Base-by-base conservation (phyloP, 139 green algal genomes). In the Trebouxia sp. region DNA sequence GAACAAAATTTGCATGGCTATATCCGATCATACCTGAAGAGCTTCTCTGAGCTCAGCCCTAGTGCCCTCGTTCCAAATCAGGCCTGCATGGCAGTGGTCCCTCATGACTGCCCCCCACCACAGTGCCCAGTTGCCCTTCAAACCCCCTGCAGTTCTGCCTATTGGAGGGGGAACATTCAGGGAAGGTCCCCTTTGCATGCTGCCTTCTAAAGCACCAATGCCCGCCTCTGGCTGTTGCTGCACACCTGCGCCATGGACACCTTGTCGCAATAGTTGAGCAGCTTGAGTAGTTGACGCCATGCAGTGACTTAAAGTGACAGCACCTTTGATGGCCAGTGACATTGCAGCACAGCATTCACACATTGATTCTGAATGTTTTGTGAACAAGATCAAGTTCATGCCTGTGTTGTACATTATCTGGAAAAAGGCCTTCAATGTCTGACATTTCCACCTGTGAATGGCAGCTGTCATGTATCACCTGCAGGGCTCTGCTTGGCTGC, bases 41-140 rank as follows among this genome's bases (percentile, higher is more conserved):
- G 94, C 94, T 66, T 97, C 91, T 7, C 91, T 78, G 72, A 99
- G 88, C 87, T 99, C 94, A 30, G 80, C 69, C 0, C 95, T 84
- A 1, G 88, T 95, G 38, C 58, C 41, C 82, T 97, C 91, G 48
- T 98, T 97, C 95, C 95, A 98, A 32, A 98, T 90, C n/a, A 98
- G 87, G 20, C 83, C 90, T 12, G 92, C 91, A 53, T 96, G 91
- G 80, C 83, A 87, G 83, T 98, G 93, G 84, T 98, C 92, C 11
- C 80, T 45, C 22, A 42, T 55, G 8, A 88, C 82, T 0, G 89
- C 89, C 22, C 37, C 65, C 94, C 94, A 98, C 45, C 98, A 92
- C 0, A 88, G 92, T 5, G 81, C 82, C 94, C 94, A 98, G 86
- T 98, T 96, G 70, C 89, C 86, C 15, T 78, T 80, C 30, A 94